Percentiles rank a stretch among this genome's conserved stretches.
Evolutionary conservation across 148 eudicot genomes (phyloP).

Genomic region (Rhododendron ovatum): DNA sequence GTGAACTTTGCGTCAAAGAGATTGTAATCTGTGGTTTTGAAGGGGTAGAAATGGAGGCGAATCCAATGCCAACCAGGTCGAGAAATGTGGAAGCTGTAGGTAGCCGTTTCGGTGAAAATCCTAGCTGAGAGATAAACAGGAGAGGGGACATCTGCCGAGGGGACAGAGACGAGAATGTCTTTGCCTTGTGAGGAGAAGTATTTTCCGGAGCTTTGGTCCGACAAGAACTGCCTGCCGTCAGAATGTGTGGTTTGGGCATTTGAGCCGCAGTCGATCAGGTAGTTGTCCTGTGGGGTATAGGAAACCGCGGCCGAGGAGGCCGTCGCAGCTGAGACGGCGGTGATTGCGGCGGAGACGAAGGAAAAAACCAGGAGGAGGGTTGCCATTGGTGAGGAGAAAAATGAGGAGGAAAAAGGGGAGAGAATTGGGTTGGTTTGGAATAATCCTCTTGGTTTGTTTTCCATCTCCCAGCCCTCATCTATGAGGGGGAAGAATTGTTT

Average conservation of each 20-base stretch:
- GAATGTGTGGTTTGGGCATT: conserved; percentile 35
- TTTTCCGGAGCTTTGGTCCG: conserved; percentile 47
- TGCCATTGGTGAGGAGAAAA: conserved; percentile 5
- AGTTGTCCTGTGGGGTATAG: conserved; percentile 58
- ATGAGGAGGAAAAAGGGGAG: background rate
- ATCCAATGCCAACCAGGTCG: conserved; percentile 92
- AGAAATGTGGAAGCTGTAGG: conserved; percentile 47
- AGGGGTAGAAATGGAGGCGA: conserved; percentile 65
- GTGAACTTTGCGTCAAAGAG: conserved; percentile 47
- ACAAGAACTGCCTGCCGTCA: conserved; percentile 35
- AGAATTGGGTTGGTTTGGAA: background rate
- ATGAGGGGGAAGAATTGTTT: background rate
- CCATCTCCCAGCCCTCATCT: conserved; percentile 5
- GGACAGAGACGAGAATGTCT: conserved; percentile 32
- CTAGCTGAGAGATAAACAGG: conserved; percentile 51
- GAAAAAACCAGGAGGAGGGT: conserved; percentile 25
- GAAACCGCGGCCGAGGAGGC: conserved; percentile 12
- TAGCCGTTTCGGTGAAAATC: conserved; percentile 48
- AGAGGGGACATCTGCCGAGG: conserved; percentile 33
- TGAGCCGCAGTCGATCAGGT: conserved; percentile 61
- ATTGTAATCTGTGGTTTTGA: conserved; percentile 39
- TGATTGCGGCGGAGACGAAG: background rate
- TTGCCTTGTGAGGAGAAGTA: conserved; percentile 35
- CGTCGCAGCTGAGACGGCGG: background rate
- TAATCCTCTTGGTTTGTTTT: conserved; percentile 7